Evolutionary conservation across 305 asterid species (phyloP).

Genomic region (Fraxinus greggii): DNA sequence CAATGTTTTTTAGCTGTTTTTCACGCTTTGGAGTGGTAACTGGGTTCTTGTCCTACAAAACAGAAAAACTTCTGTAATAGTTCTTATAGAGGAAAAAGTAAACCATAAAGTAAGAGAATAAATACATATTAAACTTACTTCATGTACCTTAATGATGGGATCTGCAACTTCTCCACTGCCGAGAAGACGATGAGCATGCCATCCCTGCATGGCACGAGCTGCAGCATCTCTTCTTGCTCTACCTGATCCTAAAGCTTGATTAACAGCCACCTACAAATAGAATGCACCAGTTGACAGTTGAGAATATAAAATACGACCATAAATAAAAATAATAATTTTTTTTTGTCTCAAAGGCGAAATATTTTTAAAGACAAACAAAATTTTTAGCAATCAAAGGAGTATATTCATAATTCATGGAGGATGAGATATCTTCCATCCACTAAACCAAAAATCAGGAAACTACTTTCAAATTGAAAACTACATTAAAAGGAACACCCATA

Average conservation of each 20-base stretch:
- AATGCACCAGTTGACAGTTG: background rate
- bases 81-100: background rate
- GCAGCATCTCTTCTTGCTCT: conserved; percentile 98
- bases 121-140: background rate
- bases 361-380: background rate
- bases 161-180: conserved; percentile 90
- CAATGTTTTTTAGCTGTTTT: conserved; percentile 77
- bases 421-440: background rate
- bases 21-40: conserved; percentile 65
- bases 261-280: conserved; percentile 53
- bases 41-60: conserved; percentile 65
- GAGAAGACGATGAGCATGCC: conserved; percentile 92
- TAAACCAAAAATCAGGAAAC: background rate
- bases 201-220: conserved; percentile 99
- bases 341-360: background rate
- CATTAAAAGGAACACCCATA: background rate
- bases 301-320: background rate
- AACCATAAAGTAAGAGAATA: conserved; percentile 14
- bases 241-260: conserved; percentile 73
- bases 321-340: background rate
- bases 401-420: background rate
- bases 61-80: background rate
- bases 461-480: background rate
- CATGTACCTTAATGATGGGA: conserved; percentile 78
- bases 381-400: background rate